A percentile compares a stretch with the other conserved stretches of the same genome.
These are phyloP conservation scores for Starmera stellimalicola DNA, from an alignment of 1,139 yeast genomes.

Conservation along the genomic window DNA sequence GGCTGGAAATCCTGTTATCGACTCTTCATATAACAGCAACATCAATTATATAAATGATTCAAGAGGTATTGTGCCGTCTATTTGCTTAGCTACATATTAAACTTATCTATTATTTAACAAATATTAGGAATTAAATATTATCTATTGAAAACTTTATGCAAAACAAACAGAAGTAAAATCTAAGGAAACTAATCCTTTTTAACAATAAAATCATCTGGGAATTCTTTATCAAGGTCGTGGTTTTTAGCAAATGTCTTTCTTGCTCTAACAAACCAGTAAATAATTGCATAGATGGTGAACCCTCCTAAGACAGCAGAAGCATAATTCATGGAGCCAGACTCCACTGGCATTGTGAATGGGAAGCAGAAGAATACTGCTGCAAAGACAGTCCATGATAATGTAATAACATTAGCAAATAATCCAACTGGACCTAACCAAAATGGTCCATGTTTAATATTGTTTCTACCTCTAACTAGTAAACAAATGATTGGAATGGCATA, in stretches of 20 bases:
- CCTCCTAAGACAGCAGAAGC: slow-evolving; percentile 57
- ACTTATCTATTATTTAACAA: background rate
- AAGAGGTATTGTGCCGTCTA: slow-evolving; percentile 29
- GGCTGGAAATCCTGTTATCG: slow-evolving; percentile 11
- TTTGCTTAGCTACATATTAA: slow-evolving; percentile 18
- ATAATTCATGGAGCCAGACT: slow-evolving; percentile 57
- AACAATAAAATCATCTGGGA: background rate
- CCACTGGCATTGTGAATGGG: slow-evolving; percentile 59
- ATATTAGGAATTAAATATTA: background rate
- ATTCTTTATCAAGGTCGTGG: slow-evolving; percentile 10
- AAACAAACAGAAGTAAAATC: background rate
- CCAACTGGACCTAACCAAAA: slow-evolving; percentile 63
- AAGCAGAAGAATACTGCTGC: slow-evolving; percentile 57
- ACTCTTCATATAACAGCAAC: slow-evolving; percentile 2
- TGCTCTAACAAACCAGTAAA: slow-evolving; percentile 38
- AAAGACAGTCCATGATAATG: slow-evolving; percentile 50
- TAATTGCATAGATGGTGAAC: slow-evolving; percentile 41
- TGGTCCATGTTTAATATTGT: slow-evolving; percentile 57
- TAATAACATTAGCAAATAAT: slow-evolving; percentile 40
- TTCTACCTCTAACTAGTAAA: slow-evolving; percentile 46
- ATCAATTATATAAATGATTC: slow-evolving; percentile 23
- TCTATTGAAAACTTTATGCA: background rate
- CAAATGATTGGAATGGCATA: slow-evolving; percentile 43
- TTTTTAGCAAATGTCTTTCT: slow-evolving; percentile 14
- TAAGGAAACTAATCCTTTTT: background rate